Evolutionary conservation across 192 early-diverging fungal genomes (phyloP).

Genomic region (Haplosporangium gracile): DNA sequence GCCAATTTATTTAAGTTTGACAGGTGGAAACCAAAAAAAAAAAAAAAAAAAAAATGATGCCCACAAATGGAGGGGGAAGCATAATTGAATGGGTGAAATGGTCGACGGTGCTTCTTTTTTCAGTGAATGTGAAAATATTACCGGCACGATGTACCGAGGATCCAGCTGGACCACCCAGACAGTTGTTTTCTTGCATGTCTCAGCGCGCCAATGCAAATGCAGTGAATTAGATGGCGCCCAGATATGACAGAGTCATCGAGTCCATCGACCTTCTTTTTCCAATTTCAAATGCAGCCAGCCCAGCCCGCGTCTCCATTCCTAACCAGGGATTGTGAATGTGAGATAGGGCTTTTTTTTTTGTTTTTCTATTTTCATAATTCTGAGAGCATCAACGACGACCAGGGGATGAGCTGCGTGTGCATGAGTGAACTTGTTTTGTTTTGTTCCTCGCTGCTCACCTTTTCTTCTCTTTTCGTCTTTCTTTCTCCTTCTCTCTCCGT

Average conservation of each 20-base stretch:
- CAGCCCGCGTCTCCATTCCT: background rate
- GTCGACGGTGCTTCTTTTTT: too few relatives aligned
- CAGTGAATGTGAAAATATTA: too few relatives aligned
- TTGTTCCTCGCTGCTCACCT: background rate
- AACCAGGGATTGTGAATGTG: background rate
- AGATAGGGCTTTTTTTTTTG: background rate
- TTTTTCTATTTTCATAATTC: constrained; percentile 1
- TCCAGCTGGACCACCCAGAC: too few relatives aligned
- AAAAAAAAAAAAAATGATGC: too few relatives aligned
- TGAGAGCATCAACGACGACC: background rate
- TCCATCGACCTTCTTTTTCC: background rate
- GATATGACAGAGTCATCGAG: background rate
- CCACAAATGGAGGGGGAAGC: too few relatives aligned
- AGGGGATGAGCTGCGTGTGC: background rate
- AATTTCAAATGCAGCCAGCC: background rate
- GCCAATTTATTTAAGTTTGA: too few relatives aligned
- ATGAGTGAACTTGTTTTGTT: background rate
- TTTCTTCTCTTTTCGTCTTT: background rate
- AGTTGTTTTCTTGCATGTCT: too few relatives aligned
- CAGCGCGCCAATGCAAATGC: too few relatives aligned
- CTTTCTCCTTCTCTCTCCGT: background rate
- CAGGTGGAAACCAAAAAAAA: too few relatives aligned
- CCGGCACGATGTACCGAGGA: too few relatives aligned
- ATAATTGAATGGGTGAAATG: too few relatives aligned
- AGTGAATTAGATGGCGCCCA: too few relatives aligned